Evolutionary conservation across 768 basidiomycete genomes (phyloP).

Genomic region (Trametes meyenii): DNA sequence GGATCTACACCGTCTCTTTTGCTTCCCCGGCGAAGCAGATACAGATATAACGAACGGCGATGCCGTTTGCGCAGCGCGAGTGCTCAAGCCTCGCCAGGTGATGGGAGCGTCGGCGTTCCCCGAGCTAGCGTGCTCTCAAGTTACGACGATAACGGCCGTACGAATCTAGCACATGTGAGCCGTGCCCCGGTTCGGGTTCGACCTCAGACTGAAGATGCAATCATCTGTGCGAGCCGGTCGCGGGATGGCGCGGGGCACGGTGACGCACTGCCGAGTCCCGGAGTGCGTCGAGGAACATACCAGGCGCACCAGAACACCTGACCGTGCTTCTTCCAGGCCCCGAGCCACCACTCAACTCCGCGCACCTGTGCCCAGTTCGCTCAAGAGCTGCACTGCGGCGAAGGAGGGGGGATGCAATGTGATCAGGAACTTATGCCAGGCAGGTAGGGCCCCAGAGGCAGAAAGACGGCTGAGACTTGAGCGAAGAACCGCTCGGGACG

Average conservation of each 20-base stretch:
- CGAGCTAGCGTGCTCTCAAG: no score
- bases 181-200: no score
- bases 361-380: not conserved
- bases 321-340: conserved; percentile 9
- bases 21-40: not conserved
- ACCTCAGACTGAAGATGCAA: no score
- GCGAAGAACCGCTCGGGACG: conserved; percentile 4
- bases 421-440: not conserved
- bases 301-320: conserved; percentile 5
- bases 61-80: no score
- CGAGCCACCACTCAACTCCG: not conserved
- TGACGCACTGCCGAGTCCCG: conserved; percentile 13
- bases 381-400: no score
- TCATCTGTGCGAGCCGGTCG: no score
- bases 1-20: not conserved
- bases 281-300: not conserved
- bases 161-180: conserved; percentile 5
- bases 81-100: no score
- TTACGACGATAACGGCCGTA: no score
- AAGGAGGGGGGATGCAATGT: not conserved
- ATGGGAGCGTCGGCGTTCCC: no score
- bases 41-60: not conserved
- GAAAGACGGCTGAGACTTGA: not conserved
- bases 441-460: not conserved
- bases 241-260: not conserved